Percentiles rank a stretch among this genome's conserved stretches.
phyloP scores from a whole-genome alignment of 148 eudicot species.

The Salicornia ramosissima region DNA sequence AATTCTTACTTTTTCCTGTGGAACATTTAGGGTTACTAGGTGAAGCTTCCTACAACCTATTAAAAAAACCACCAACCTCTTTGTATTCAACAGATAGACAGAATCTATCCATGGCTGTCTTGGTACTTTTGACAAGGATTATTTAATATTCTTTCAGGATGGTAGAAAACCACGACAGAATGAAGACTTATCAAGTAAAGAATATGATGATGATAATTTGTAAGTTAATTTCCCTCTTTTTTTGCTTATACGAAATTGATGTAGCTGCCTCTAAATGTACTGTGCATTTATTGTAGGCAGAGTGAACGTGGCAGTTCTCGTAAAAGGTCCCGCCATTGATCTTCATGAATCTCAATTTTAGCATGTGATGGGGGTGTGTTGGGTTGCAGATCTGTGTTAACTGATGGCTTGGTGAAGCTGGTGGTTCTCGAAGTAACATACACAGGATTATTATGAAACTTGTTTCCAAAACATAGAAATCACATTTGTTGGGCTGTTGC shows the following conservation, averaged over 20 bases:
- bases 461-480: constrained; percentile 5
- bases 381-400: background rate
- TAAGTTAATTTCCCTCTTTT: constrained; percentile 9
- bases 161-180: constrained; percentile 25
- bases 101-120: too few species aligned
- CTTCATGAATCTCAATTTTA: background rate
- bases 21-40: too few species aligned
- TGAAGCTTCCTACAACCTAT: too few species aligned
- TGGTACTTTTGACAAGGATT: background rate
- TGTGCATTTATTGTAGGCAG: constrained; percentile 28
- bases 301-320: constrained; percentile 31
- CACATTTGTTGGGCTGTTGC: constrained; percentile 6
- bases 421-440: constrained; percentile 1
- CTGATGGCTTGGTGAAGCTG: constrained; percentile 1
- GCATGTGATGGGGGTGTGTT: background rate
- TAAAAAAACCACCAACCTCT: too few species aligned
- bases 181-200: constrained; percentile 45
- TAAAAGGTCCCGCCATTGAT: constrained; percentile 38
- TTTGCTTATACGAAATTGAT: background rate
- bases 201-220: constrained; percentile 35
- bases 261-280: background rate
- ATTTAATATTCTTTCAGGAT: constrained; percentile 29
- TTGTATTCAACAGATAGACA: too few species aligned
- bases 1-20: too few species aligned
- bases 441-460: background rate